Base-by-base conservation (phyloP, 2,329 filamentous ascomycete species). In the Diplodia intermedia region DNA sequence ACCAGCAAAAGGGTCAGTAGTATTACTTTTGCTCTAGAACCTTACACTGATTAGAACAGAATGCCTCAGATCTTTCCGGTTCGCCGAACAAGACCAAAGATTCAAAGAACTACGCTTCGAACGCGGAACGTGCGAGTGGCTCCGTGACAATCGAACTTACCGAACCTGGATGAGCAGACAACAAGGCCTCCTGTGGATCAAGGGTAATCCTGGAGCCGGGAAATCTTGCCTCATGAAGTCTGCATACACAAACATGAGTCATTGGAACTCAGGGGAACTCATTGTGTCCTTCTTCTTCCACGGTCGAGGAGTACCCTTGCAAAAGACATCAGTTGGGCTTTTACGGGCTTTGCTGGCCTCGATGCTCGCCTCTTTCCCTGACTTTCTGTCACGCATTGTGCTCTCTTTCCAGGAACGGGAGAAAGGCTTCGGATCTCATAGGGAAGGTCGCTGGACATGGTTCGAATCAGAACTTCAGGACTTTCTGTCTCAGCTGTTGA, bases 121-220 rank as follows among this genome's bases (percentile, higher is more conserved):
- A 12, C 31, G 53, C 7, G 33, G 29, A 8, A 65, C 62, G 5
- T 65, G 62, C 20, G 50, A 65, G 4, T 54, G 50, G 47, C 36
- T 65, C 7, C 49, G n/a, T 4, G 15, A 65, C 2, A 7, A 65
- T 43, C 1, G n/a, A 5, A n/a, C 2, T 2, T 65, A 38, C 50
- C 29, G 11, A 12, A 8, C 31, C 7, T 65, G 62, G 62, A 31
- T 38, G 2, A 50, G 12, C 3, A 20, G 4, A 6, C 31, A 18
- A 8, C 40, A 20, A 20, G 26, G 43, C 7, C 60, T 63, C 4
- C 33, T 63, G 15, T 63, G 60, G 60, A 52, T 63, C 0, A 36
- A 63, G 26, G 60, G 60, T 1, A 49, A 52, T 14, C 26, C 60
- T 2, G 60, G 60, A 23, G 26, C 26, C 26, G 60, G 60, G 1